Base-by-base conservation (phyloP, 345 rosid species). In the Carallia pectinifolia region DNA sequence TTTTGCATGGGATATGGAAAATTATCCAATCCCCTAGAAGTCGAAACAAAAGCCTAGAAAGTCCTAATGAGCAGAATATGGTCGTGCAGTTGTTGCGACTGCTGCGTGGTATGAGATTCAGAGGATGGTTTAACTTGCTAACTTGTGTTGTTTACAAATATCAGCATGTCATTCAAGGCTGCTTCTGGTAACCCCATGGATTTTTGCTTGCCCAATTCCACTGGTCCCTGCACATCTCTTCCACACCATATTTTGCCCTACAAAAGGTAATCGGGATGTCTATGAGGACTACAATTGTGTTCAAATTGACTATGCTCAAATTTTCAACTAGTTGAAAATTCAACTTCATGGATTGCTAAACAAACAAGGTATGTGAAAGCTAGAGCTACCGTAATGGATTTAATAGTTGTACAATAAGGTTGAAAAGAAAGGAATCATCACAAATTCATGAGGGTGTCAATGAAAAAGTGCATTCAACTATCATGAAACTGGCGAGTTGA, bases 171-270 rank as follows among this genome's bases (percentile, higher is more conserved):
- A 68, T 66, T 79, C 79, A 81, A 66, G 85, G 83, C 76, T 87
- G 81, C 47, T 84, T 70, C 68, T 82, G 90, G 83, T 86, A 95
- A 38, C 99, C 99, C 93, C 84, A 83, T 73, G 97, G 97, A 69
- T 92, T 89, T 31, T 81, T 87, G 76, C 85, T 77, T 34, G 90
- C 97, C 97, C 99, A 92, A 16, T 87, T 92, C 99, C 99, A 95
- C 38, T 95, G 99, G 69, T 90, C 96, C 76, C 90, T 81, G 86
- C 99, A 92, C 97, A 95, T 92, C 74, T 92, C 97, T 23, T 75
- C 87, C 1, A 90, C 82, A 54, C 97, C 97, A 81, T 89, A 95
- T 76, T 88, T 87, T 56, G 96, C 97, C 89, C 99, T 95, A 86
- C 37, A 65, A 72, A 23, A 64, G 4, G n/a, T 54, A 65, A 55